These are phyloP conservation scores for Ascochyta pisi DNA, from an alignment of 2,329 filamentous ascomycete species.

Conservation along the genomic window DNA sequence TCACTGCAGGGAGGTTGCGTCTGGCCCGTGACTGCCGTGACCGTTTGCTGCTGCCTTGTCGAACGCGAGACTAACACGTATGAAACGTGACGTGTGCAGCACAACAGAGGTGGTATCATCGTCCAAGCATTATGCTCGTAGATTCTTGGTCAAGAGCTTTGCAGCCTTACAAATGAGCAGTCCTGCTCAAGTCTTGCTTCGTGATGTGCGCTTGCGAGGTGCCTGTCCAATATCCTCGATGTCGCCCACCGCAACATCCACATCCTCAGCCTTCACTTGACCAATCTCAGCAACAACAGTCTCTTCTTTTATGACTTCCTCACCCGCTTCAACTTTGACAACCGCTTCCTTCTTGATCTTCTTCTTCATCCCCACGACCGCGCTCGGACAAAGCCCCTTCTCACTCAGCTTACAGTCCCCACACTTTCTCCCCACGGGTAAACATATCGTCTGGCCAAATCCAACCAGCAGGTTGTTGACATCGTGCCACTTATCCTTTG, in stretches of 20 bases:
- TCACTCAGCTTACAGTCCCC: constrained; percentile 84
- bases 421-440: constrained; percentile 80
- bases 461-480: constrained; percentile 91
- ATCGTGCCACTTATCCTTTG: constrained; percentile 84
- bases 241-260: constrained; percentile 30
- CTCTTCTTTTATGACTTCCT: constrained; percentile 31
- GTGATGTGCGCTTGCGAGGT: not conserved
- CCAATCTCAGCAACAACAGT: constrained; percentile 18
- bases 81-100: constrained; percentile 7
- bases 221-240: constrained; percentile 44
- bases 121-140: not conserved
- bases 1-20: not conserved
- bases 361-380: constrained; percentile 56
- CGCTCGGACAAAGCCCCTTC: constrained; percentile 72
- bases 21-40: not conserved
- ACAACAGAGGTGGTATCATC: not conserved
- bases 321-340: constrained; percentile 48
- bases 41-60: constrained; percentile 8
- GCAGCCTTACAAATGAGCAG: not conserved
- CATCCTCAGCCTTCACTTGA: constrained; percentile 39
- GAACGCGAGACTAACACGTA: not conserved
- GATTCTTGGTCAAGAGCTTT: not conserved
- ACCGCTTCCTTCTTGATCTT: constrained; percentile 57
- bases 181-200: constrained; percentile 1
- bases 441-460: constrained; percentile 84